These are phyloP conservation scores for Irpex sp. DNA, from an alignment of 1,284 basidiomycete species.

Conservation along the genomic window DNA sequence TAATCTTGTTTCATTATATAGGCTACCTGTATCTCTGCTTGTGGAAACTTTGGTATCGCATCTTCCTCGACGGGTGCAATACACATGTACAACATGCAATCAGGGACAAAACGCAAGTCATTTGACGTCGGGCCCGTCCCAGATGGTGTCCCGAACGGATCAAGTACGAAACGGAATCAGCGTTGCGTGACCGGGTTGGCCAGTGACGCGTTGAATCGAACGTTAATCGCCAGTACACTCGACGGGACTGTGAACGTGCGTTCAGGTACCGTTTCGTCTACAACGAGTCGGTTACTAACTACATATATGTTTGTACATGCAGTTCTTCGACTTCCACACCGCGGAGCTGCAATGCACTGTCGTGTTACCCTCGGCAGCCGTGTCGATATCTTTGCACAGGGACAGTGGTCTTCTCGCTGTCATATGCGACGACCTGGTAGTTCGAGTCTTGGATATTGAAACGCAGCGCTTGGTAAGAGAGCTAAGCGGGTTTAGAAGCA, in stretches of 20 bases:
- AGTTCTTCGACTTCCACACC: constrained; percentile 97
- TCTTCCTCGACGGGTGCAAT: constrained; percentile 80
- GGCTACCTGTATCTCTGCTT: constrained; percentile 90
- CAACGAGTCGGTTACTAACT: too few species aligned
- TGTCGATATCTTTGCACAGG: constrained; percentile 76
- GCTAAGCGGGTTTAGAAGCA: constrained; percentile 74
- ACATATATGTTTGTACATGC: constrained; percentile 4
- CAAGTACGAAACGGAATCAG: constrained; percentile 42
- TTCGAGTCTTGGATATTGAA: constrained; percentile 91
- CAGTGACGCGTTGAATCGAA: constrained; percentile 83
- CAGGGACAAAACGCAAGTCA: constrained; percentile 80
- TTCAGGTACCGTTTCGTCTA: constrained; percentile 10
- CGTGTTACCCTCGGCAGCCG: constrained; percentile 64
- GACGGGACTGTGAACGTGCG: constrained; percentile 88
- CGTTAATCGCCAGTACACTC: constrained; percentile 80
- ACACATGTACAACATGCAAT: constrained; percentile 95
- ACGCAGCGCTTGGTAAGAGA: constrained; percentile 87
- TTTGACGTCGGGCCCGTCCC: constrained; percentile 69
- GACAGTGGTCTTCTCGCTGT: constrained; percentile 87
- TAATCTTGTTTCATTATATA: constrained; percentile 25
- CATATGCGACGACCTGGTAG: constrained; percentile 81
- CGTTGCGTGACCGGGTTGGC: constrained; percentile 80
- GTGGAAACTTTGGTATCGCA: constrained; percentile 93
- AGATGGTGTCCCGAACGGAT: constrained; percentile 39
- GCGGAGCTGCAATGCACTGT: constrained; percentile 70